These are phyloP conservation scores for Colletotrichum melonis DNA, from an alignment of 2,329 filamentous ascomycete genomes.

Conservation along the genomic window DNA sequence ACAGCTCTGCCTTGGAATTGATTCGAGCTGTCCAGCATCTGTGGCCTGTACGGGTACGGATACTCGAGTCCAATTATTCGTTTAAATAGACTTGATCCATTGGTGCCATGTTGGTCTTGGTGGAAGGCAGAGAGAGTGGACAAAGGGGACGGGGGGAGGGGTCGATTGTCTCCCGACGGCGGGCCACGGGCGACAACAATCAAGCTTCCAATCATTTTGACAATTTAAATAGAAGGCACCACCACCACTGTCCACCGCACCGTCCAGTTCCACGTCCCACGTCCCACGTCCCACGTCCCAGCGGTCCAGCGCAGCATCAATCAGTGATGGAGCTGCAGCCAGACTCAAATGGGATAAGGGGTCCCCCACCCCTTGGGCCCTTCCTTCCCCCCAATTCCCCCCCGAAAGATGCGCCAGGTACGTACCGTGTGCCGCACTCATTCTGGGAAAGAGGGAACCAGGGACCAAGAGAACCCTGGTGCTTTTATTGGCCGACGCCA, in stretches of 20 bases:
- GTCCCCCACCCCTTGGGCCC: conserved; percentile 14
- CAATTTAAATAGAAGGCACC: conserved; percentile 11
- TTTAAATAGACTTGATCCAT: conserved; percentile 12
- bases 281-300: neutral
- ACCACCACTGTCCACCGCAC: neutral
- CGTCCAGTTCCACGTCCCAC: conserved; percentile 19
- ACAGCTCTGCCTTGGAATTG: conserved; percentile 1
- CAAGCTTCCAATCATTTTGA: neutral
- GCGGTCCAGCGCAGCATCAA: neutral
- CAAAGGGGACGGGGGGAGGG: neutral
- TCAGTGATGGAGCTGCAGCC: neutral
- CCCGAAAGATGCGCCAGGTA: neutral
- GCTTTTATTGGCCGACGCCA: conserved; percentile 16
- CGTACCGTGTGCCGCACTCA: conserved; percentile 1
- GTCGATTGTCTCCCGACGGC: neutral
- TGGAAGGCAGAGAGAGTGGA: neutral
- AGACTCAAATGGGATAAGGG: conserved; percentile 21
- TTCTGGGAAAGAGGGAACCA: conserved; percentile 1
- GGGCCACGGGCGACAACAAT: neutral
- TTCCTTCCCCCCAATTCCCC: neutral
- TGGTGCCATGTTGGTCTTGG: neutral
- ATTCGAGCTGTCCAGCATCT: neutral
- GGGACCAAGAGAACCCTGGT: neutral
- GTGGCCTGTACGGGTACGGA: neutral
- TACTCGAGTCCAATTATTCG: conserved; percentile 1